A percentile compares a stretch with the other conserved stretches of the same genome.
These are phyloP conservation scores for Penicillium sp. DNA, from an alignment of 2,329 filamentous ascomycete species.

Conservation along the genomic window DNA sequence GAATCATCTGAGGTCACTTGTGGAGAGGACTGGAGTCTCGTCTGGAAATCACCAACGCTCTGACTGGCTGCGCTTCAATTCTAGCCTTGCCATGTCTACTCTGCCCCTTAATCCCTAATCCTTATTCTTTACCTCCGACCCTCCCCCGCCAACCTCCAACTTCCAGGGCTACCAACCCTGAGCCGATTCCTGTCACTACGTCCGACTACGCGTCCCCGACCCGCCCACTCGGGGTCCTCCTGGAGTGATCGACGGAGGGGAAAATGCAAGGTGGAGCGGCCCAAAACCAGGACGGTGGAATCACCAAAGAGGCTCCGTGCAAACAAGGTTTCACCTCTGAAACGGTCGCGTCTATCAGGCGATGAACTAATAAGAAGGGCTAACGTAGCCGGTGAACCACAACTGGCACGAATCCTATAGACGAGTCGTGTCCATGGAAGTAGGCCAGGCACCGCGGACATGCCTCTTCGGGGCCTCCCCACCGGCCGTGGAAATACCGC, in stretches of 20 bases:
- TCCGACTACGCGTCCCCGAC: background rate
- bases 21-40: constrained; percentile 3
- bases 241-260: constrained; percentile 11
- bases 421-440: background rate
- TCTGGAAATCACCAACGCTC: constrained; percentile 1
- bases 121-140: background rate
- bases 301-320: constrained; percentile 1
- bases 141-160: background rate
- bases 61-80: constrained; percentile 1
- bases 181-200: background rate
- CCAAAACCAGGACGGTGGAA: background rate
- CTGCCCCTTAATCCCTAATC: background rate
- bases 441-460: background rate
- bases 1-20: constrained; percentile 2
- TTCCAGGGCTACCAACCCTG: background rate
- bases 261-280: background rate
- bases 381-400: background rate
- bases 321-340: background rate
- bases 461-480: background rate
- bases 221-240: background rate
- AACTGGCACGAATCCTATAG: background rate
- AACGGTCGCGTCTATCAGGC: background rate
- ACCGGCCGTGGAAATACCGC: background rate
- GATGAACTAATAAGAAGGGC: background rate
- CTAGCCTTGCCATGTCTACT: background rate